These are phyloP conservation scores for Calocybe gangraenosa DNA, from an alignment of 768 basidiomycete species.

Conservation along the genomic window DNA sequence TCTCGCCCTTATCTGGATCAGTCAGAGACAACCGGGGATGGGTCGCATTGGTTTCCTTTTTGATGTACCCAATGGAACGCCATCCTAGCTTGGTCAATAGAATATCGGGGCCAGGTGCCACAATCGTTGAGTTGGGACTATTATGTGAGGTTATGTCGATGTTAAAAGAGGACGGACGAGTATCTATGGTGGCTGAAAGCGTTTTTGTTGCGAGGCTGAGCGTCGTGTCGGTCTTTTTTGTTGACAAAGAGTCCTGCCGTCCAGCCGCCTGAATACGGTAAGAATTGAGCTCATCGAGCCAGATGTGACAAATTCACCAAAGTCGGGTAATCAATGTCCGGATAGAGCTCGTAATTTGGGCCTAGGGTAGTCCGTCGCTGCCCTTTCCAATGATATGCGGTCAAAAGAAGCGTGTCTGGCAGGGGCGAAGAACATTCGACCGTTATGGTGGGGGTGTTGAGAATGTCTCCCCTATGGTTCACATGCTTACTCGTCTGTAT, in stretches of 20 bases:
- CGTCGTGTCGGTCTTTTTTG: constrained; percentile 18
- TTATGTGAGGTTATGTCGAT: constrained; percentile 24
- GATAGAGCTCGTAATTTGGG: constrained; percentile 27
- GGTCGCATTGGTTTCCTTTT: constrained; percentile 17
- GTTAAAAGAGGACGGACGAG: constrained; percentile 23
- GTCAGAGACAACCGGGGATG: constrained; percentile 18
- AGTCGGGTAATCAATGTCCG: constrained; percentile 18
- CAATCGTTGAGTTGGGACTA: constrained; percentile 18
- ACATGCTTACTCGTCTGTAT: constrained; percentile 24
- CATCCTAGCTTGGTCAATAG: constrained; percentile 27
- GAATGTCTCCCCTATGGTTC: constrained; percentile 28
- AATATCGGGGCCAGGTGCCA: constrained; percentile 16
- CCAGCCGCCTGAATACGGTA: constrained; percentile 4
- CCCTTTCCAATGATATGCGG: constrained; percentile 27
- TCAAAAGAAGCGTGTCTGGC: constrained; percentile 28
- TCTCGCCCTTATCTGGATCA: constrained; percentile 20
- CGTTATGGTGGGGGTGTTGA: constrained; percentile 28
- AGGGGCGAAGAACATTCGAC: constrained; percentile 27
- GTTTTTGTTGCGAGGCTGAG: constrained; percentile 20
- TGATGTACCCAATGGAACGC: constrained; percentile 27
- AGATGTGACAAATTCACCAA: constrained; percentile 12
- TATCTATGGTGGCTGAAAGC: constrained; percentile 24
- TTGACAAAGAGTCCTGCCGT: constrained; percentile 16
- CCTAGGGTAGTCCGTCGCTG: constrained; percentile 17
- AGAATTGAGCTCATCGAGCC: neutral